Evolutionary conservation across 2,329 filamentous ascomycete genomes (phyloP).

Genomic region (Exophiala lecanii-corni): DNA sequence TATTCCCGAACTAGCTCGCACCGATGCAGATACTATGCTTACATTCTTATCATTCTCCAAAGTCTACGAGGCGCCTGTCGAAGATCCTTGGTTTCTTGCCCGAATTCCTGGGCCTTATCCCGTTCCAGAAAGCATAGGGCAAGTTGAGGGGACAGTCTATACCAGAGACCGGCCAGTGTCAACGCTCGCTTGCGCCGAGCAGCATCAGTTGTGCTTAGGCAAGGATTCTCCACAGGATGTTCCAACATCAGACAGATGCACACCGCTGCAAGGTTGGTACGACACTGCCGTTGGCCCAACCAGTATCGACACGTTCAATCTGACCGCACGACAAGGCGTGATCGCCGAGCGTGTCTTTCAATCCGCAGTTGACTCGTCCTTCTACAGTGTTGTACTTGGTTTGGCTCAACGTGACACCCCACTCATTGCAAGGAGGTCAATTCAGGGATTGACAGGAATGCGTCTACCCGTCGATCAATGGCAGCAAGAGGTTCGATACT

Average conservation of each 20-base stretch:
- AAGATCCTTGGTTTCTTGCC: conserved; percentile 12
- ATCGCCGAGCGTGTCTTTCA: conserved; percentile 1
- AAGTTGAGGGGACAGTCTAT: conserved; percentile 5
- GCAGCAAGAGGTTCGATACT: conserved; percentile 12
- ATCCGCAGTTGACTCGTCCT: conserved; percentile 1
- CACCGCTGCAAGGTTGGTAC: background rate
- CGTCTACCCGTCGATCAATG: conserved; percentile 10
- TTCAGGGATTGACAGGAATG: conserved; percentile 1
- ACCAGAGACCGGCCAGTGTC: conserved; percentile 3
- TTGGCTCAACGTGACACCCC: conserved; percentile 5
- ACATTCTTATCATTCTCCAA: conserved; percentile 6
- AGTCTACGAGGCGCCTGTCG: conserved; percentile 7
- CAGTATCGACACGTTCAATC: background rate
- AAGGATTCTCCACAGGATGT: background rate
- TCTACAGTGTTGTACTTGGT: conserved; percentile 6
- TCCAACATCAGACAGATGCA: conserved; percentile 2
- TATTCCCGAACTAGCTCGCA: background rate
- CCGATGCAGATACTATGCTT: conserved; percentile 1
- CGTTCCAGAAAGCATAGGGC: background rate
- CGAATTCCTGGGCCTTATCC: background rate
- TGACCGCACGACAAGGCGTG: conserved; percentile 1
- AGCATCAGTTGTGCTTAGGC: conserved; percentile 10
- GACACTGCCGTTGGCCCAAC: background rate
- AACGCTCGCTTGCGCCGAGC: conserved; percentile 7
- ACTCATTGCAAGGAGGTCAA: conserved; percentile 4